A percentile compares a stretch with the other conserved stretches of the same genome.
Evolutionary conservation across 2,329 filamentous ascomycete genomes (phyloP).

Genomic region (Raffaelea ambrosiae): DNA sequence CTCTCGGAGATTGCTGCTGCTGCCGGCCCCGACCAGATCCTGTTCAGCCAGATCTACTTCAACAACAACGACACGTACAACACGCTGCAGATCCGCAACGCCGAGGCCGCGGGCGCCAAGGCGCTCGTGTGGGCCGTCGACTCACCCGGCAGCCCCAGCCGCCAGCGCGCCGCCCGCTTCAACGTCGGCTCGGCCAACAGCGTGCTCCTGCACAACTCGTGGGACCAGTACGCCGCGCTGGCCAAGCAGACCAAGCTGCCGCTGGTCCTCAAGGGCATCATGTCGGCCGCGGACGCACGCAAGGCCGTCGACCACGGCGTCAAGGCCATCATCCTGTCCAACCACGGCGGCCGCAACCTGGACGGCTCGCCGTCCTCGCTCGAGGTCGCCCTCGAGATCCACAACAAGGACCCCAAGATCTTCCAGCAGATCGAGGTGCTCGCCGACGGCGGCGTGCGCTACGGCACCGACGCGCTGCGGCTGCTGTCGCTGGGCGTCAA

Average conservation of each 20-base stretch:
- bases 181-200: constrained; percentile 25
- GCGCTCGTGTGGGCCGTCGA: constrained; percentile 31
- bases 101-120: constrained; percentile 24
- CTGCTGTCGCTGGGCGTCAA: constrained; percentile 35
- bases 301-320: constrained; percentile 31
- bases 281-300: constrained; percentile 20
- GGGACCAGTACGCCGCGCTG: constrained; percentile 29
- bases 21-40: constrained; percentile 23
- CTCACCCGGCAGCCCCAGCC: constrained; percentile 28
- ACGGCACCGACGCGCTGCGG: constrained; percentile 39
- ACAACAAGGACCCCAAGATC: constrained; percentile 30
- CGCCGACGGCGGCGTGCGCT: constrained; percentile 36
- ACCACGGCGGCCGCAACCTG: constrained; percentile 42
- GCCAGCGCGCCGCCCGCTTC: constrained; percentile 30
- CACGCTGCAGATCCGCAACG: constrained; percentile 20
- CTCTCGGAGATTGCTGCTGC: constrained; percentile 29
- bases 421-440: constrained; percentile 34
- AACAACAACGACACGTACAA: constrained; percentile 24
- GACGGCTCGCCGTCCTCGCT: constrained; percentile 35
- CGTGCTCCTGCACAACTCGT: constrained; percentile 11
- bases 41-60: constrained; percentile 26
- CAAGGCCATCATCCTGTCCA: constrained; percentile 38
- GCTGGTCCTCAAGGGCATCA: constrained; percentile 24
- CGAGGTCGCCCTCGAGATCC: constrained; percentile 35
- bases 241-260: constrained; percentile 22